A percentile compares a stretch with the other conserved stretches of the same genome.
These are phyloP conservation scores for Ogataea haglerorum DNA, from an alignment of 805 yeast genomes.

Conservation along the genomic window DNA sequence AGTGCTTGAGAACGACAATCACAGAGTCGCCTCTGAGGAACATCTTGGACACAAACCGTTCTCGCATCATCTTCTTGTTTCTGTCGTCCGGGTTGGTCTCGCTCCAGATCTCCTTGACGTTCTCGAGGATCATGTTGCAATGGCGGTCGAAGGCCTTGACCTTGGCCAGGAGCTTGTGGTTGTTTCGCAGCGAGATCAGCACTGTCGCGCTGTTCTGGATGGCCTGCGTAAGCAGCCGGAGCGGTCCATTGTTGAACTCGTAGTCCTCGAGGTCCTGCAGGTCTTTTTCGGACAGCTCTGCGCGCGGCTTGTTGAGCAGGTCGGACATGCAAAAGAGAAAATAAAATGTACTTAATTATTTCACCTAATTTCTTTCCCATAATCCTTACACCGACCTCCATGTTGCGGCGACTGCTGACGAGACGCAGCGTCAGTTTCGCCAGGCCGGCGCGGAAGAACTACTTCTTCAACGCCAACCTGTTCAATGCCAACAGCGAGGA, in stretches of 20 bases:
- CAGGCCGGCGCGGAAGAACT: constrained; percentile 9
- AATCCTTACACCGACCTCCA: constrained; percentile 8
- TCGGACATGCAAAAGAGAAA: constrained; percentile 36
- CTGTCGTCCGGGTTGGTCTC: constrained; percentile 52
- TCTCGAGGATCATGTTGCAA: constrained; percentile 87
- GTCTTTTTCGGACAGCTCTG: constrained; percentile 78
- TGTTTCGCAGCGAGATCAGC: constrained; percentile 85
- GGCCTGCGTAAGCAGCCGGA: constrained; percentile 82
- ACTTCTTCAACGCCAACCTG: constrained; percentile 15
- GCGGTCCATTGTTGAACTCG: constrained; percentile 87
- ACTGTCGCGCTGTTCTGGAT: constrained; percentile 72
- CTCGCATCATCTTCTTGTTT: constrained; percentile 37
- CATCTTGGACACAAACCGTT: constrained; percentile 82
- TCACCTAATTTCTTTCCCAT: constrained; percentile 1
- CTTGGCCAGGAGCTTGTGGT: constrained; percentile 85
- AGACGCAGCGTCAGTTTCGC: background rate
- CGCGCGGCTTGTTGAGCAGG: constrained; percentile 65
- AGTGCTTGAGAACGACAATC: constrained; percentile 58
- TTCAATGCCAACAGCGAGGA: constrained; percentile 9
- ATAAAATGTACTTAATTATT: background rate
- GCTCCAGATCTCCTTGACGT: constrained; percentile 77
- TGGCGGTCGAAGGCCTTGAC: constrained; percentile 96
- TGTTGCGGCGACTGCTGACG: constrained; percentile 4
- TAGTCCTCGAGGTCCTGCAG: constrained; percentile 80
- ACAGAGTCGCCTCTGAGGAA: constrained; percentile 96